Conservation (phyloP, 441 rosid genomes). For the Erodium texanum region DNA sequence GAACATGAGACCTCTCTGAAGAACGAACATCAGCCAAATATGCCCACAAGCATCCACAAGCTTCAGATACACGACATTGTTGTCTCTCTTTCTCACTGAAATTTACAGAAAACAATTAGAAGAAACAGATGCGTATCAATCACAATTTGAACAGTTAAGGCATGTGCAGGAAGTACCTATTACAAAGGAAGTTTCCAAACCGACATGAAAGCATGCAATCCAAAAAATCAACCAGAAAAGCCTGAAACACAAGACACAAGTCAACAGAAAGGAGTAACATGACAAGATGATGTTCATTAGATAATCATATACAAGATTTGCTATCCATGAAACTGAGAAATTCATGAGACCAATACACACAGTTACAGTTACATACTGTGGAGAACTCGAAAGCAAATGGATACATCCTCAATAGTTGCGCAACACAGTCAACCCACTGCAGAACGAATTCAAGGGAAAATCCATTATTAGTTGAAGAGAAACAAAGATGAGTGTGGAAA, state of each 20-base stretch:
- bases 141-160: background rate
- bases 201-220: slow-evolving; percentile 87
- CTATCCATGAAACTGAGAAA: slow-evolving; percentile 8
- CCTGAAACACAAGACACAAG: slow-evolving; percentile 35
- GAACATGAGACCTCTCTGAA: slow-evolving; percentile 51
- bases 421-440: slow-evolving; percentile 99
- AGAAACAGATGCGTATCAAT: background rate
- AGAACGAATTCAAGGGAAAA: slow-evolving; percentile 24
- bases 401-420: slow-evolving; percentile 87
- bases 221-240: slow-evolving; percentile 84
- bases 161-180: slow-evolving; percentile 44
- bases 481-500: too few relatives aligned
- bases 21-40: slow-evolving; percentile 73
- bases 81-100: slow-evolving; percentile 91
- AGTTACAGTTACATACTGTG: slow-evolving; percentile 53
- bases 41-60: slow-evolving; percentile 83
- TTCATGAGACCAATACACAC: background rate
- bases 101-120: slow-evolving; percentile 11
- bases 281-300: background rate
- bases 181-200: slow-evolving; percentile 93
- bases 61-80: slow-evolving; percentile 50
- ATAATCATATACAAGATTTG: background rate
- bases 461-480: slow-evolving; percentile 4
- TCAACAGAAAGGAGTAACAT: background rate
- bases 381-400: slow-evolving; percentile 97